Evolutionary conservation across 2,329 filamentous ascomycete genomes (phyloP).

Genomic region (Monilinia fructigena): DNA sequence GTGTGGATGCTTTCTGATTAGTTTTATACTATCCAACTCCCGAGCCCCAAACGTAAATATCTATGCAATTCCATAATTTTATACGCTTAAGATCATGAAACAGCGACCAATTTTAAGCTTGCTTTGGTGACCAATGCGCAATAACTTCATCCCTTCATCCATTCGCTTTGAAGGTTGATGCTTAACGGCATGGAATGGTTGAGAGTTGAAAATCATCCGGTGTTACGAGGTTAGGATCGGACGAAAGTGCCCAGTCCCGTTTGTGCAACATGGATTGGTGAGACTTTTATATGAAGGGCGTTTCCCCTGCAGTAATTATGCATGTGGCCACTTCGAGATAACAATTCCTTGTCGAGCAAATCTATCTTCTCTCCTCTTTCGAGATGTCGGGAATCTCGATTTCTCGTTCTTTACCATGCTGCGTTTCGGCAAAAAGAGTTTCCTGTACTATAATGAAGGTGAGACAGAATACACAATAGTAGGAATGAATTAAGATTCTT

Average conservation of each 20-base stretch:
- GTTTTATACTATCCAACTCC: not conserved
- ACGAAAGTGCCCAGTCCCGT: slow-evolving; percentile 1
- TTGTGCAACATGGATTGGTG: slow-evolving; percentile 4
- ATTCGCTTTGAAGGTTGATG: not conserved
- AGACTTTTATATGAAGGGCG: slow-evolving; percentile 3
- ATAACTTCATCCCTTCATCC: not conserved
- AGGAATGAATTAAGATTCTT: slow-evolving; percentile 41
- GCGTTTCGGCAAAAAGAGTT: slow-evolving; percentile 50
- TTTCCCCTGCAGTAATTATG: slow-evolving; percentile 13
- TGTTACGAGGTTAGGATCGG: not conserved
- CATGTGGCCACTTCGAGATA: slow-evolving; percentile 10
- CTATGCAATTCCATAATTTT: slow-evolving; percentile 1
- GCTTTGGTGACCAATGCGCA: slow-evolving; percentile 8
- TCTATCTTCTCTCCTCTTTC: slow-evolving; percentile 15
- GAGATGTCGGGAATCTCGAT: slow-evolving; percentile 28
- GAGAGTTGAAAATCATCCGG: not conserved
- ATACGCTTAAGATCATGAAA: slow-evolving; percentile 6
- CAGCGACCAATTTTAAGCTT: not conserved
- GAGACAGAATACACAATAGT: slow-evolving; percentile 22
- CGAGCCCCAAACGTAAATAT: not conserved
- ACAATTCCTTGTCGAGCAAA: slow-evolving; percentile 17
- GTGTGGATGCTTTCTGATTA: not conserved
- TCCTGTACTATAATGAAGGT: slow-evolving; percentile 55
- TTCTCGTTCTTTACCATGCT: slow-evolving; percentile 46
- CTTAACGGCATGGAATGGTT: not conserved